These are phyloP conservation scores for Xylaria flabelliformis DNA, from an alignment of 495 filamentous ascomycete genomes.

Conservation along the genomic window DNA sequence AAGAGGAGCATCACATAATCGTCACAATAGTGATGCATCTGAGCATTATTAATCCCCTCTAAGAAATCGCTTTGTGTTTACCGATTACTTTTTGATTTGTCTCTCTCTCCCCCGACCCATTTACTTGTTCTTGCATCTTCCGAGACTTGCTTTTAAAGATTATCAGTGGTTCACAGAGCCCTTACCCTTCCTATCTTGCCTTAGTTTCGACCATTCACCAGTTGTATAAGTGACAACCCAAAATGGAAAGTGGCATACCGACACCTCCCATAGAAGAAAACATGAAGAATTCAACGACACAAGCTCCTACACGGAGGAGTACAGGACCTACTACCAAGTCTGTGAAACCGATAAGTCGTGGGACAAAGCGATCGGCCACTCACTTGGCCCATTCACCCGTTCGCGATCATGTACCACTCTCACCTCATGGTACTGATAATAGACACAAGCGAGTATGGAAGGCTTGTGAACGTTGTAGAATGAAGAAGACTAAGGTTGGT, in stretches of 20 bases:
- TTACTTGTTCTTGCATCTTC: constrained; percentile 8
- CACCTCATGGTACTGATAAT: constrained; percentile 49
- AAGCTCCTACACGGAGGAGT: constrained; percentile 31
- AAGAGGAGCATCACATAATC: constrained; percentile 30
- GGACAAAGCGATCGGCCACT: constrained; percentile 39
- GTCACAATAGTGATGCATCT: constrained; percentile 19
- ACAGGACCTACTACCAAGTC: constrained; percentile 38
- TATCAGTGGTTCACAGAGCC: constrained; percentile 7
- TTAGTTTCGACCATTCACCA: neutral
- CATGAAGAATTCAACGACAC: constrained; percentile 38
- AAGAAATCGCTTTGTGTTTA: constrained; percentile 19
- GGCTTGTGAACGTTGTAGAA: constrained; percentile 72
- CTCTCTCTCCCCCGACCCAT: neutral
- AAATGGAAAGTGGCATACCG: constrained; percentile 53
- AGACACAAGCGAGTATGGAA: constrained; percentile 72
- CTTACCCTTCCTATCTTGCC: constrained; percentile 15
- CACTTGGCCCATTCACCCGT: constrained; percentile 37
- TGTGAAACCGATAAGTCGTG: constrained; percentile 43
- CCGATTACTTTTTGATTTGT: constrained; percentile 20
- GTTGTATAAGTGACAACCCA: constrained; percentile 32
- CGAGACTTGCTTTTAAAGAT: constrained; percentile 9
- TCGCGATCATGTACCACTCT: constrained; percentile 45
- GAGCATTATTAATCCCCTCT: constrained; percentile 29
- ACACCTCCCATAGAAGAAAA: constrained; percentile 55
- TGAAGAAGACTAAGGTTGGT: constrained; percentile 74